Conservation (phyloP, 306 rosid species). For the Quercus robur region DNA sequence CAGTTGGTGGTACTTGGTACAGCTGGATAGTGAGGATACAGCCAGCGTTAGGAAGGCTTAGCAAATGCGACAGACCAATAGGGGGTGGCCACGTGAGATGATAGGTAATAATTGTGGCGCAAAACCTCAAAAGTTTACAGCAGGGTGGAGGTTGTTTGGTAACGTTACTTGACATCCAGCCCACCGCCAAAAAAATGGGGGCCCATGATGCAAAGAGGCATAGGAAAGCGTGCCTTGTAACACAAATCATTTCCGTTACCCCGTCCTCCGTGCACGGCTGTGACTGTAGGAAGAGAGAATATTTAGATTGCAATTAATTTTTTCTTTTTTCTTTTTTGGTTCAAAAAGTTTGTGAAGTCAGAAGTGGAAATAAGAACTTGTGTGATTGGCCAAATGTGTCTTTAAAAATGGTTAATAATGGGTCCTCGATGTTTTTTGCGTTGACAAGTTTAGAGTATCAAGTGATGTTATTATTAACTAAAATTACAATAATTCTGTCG, state of each 20-base stretch:
- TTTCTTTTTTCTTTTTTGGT: too few relatives aligned
- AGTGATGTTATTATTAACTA: too few relatives aligned
- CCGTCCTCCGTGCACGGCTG: background rate
- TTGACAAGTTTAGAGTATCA: too few relatives aligned
- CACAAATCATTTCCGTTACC: background rate
- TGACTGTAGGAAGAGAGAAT: background rate
- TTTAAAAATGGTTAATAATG: too few relatives aligned
- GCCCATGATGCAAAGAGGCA: background rate
- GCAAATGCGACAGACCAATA: constrained; percentile 28
- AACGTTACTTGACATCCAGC: background rate
- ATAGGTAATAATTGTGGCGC: constrained; percentile 24
- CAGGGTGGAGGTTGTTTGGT: background rate
- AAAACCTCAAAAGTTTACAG: background rate
- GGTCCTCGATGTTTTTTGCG: too few relatives aligned
- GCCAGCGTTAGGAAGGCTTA: background rate
- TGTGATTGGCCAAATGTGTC: too few relatives aligned
- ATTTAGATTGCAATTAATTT: too few relatives aligned
- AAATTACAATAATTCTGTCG: too few relatives aligned
- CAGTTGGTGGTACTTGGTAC: constrained; percentile 12
- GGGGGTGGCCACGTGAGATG: constrained; percentile 28
- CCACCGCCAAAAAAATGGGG: constrained; percentile 20
- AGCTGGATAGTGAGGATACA: constrained; percentile 46
- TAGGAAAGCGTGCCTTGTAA: background rate
- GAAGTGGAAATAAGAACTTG: too few relatives aligned
- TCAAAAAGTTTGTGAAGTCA: too few relatives aligned